phyloP scores from a whole-genome alignment of 106 monocot genomes.

The Amphibolis antarctica region DNA sequence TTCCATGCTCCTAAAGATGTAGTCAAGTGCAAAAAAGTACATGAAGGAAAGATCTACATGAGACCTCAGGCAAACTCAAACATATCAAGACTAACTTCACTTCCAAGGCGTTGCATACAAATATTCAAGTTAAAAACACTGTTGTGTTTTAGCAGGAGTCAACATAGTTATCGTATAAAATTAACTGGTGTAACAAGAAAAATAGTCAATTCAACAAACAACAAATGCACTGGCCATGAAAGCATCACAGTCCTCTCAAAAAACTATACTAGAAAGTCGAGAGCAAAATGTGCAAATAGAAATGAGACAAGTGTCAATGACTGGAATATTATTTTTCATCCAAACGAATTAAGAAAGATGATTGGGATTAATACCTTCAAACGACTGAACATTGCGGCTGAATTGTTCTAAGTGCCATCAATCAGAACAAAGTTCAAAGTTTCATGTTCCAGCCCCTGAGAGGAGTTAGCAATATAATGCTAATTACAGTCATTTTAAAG shows the following conservation, averaged over 20 bases:
- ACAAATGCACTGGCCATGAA: background rate
- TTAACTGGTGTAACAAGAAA: background rate
- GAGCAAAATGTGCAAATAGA: no score
- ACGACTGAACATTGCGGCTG: conserved; percentile 74
- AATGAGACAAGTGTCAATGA: no score
- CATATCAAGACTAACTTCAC: no score
- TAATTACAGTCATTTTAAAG: background rate
- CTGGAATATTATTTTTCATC: no score
- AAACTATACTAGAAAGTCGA: no score
- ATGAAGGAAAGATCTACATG: background rate
- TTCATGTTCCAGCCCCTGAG: conserved; percentile 31
- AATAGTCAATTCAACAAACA: background rate
- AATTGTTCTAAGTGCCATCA: conserved; percentile 99
- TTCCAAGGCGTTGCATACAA: no score
- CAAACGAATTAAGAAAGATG: no score
- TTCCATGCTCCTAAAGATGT: conserved; percentile 12
- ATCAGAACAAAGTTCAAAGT: conserved; percentile 70
- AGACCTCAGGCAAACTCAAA: no score
- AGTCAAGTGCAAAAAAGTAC: background rate
- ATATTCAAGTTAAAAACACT: background rate
- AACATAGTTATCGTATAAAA: no score
- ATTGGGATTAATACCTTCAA: conserved; percentile 54
- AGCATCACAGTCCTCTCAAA: background rate
- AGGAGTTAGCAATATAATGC: background rate
- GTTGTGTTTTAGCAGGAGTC: background rate